Base-by-base conservation (phyloP, 805 yeast genomes). In the Barnettozyma californica region DNA sequence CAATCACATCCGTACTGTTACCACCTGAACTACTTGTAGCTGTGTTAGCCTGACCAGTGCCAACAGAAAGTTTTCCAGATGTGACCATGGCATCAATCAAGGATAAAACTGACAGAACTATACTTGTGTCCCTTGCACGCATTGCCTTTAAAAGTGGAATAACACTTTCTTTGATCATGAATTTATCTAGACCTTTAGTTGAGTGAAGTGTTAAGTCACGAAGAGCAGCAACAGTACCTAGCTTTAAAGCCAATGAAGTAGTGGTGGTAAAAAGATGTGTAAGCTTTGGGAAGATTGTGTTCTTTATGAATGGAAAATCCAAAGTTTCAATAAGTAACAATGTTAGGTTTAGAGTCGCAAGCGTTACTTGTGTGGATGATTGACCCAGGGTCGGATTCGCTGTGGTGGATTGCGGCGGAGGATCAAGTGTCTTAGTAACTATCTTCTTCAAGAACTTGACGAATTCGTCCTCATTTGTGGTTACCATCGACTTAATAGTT, bases 221-320 rank as follows among this genome's bases (percentile, higher is more conserved):
- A 56, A 90, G 81, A 1, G 87, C 74, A 18, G 73, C 68, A 20
- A 89, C 71, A 2, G 94, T 78, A 14, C 79, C 74, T 16, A 84
- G 69, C 59, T 94, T 92, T 25, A 94, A 85, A 5, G 86, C 80
- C 31, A 91, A 70, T 26, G 94, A 80, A 0, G 91, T 87, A 1
- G 99, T 94, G 41, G 88, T 84, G 35, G 89, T 78, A 66, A 92
- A 94, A 8, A 88, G 75, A 41, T 74, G 76, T 41, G 88, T 77
- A 16, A 89, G 70, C 41, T 80, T 68, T 2, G 96, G 95, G 62
- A 87, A 80, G n/a, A 90, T 68, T 29, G 79, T 78, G 56, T 81
- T 83, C 56, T 92, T 89, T 48, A 90, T 74, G 18, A 82, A 77
- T 10, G 89, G 75, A 56, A 84, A 83, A 48, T 84, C 91, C 42